Evolutionary conservation across 441 rosid genomes (phyloP).

Genomic region (Gossypium laxum): DNA sequence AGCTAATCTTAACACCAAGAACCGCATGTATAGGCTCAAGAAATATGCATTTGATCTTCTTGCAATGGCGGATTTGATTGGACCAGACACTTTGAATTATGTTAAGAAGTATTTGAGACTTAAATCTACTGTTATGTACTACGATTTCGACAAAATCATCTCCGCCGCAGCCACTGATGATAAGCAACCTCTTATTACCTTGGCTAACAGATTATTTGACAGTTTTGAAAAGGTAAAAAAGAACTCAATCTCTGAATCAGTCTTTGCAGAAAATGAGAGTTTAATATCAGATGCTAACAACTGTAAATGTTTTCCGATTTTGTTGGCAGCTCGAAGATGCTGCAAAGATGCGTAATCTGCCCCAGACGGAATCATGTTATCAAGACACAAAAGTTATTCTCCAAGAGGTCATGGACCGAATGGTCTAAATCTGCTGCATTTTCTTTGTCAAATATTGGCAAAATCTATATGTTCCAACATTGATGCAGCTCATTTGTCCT

Average conservation of each 20-base stretch:
- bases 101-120: conserved; percentile 67
- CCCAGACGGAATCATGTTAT: conserved; percentile 45
- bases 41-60: conserved; percentile 69
- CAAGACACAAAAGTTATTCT: conserved; percentile 48
- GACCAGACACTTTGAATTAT: conserved; percentile 64
- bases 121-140: conserved; percentile 66
- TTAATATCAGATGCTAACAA: neutral
- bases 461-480: neutral
- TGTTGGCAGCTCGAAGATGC: conserved; percentile 62
- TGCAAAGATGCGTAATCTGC: conserved; percentile 41
- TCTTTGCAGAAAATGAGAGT: neutral
- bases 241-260: neutral
- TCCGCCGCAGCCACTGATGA: conserved; percentile 49
- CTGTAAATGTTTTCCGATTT: neutral
- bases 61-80: conserved; percentile 79
- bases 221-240: conserved; percentile 56
- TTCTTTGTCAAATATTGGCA: neutral
- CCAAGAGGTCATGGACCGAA: conserved; percentile 60
- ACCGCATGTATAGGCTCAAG: conserved; percentile 56
- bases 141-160: conserved; percentile 70
- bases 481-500: neutral
- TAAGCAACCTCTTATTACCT: conserved; percentile 56
- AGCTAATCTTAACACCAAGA: conserved; percentile 51
- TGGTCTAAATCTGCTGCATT: conserved; percentile 25
- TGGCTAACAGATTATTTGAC: conserved; percentile 76